These are phyloP conservation scores for Rugosomyces carneus DNA, from an alignment of 1,284 basidiomycete species.

Conservation along the genomic window DNA sequence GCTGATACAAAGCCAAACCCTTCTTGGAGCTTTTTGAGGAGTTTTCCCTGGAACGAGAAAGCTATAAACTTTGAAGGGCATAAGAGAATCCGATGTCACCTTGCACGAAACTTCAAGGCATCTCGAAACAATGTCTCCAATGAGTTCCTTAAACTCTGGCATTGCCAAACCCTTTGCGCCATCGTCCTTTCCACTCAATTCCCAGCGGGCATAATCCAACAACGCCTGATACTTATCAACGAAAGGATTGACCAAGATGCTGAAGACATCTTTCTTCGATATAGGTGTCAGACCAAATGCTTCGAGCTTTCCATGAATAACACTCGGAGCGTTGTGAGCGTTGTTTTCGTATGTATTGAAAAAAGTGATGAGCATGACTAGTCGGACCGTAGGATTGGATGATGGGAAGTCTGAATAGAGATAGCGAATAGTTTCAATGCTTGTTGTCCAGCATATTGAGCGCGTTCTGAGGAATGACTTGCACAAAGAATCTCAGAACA, in stretches of 20 bases:
- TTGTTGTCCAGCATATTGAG: conserved; percentile 47
- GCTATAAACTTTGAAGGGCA: neutral
- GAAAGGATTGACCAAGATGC: conserved; percentile 62
- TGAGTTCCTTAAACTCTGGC: conserved; percentile 36
- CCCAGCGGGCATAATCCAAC: conserved; percentile 44
- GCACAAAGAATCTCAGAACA: neutral
- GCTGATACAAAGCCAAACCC: conserved; percentile 34
- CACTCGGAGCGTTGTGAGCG: conserved; percentile 25
- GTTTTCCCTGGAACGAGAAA: conserved; percentile 44
- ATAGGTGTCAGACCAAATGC: conserved; percentile 47
- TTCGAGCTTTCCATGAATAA: conserved; percentile 40
- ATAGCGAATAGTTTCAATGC: conserved; percentile 47
- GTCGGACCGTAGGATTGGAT: conserved; percentile 49
- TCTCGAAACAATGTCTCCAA: conserved; percentile 46
- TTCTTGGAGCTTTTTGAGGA: conserved; percentile 50
- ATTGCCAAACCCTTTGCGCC: conserved; percentile 36
- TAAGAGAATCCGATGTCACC: conserved; percentile 28
- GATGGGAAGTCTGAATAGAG: conserved; percentile 62
- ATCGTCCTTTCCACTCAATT: no score
- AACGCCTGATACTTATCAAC: conserved; percentile 51
- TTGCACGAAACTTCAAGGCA: conserved; percentile 63
- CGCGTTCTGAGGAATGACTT: conserved; percentile 66
- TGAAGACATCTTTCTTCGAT: conserved; percentile 50
- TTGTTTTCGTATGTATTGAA: conserved; percentile 44
- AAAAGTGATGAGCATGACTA: conserved; percentile 60